Evolutionary conservation across 345 rosid species (phyloP).

Genomic region (Kernera saxatilis): DNA sequence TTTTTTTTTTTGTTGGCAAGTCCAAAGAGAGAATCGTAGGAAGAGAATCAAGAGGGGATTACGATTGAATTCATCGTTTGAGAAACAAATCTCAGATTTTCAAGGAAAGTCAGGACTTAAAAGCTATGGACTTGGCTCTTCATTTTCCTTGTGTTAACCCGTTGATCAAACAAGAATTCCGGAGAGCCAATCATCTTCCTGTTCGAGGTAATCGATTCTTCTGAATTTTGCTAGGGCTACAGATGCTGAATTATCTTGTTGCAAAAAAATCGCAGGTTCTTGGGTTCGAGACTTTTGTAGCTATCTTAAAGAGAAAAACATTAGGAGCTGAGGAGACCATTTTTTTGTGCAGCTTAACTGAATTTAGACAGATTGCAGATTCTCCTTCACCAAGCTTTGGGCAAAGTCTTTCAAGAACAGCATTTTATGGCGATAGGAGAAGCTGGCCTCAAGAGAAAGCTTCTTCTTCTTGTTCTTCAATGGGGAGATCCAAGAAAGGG

Average conservation of each 20-base stretch:
- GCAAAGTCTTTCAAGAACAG: constrained; percentile 17
- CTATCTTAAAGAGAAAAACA: background rate
- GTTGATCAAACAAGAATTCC: constrained; percentile 21
- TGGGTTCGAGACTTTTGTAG: too few species aligned
- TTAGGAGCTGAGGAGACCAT: background rate
- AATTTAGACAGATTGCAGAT: constrained; percentile 59
- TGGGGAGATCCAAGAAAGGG: constrained; percentile 1
- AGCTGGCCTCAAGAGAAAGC: constrained; percentile 20
- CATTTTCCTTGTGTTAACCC: constrained; percentile 11
- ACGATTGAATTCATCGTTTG: background rate
- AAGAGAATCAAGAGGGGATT: background rate
- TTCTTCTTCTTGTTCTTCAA: constrained; percentile 17
- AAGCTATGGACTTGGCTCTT: constrained; percentile 35
- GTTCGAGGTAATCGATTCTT: constrained; percentile 33
- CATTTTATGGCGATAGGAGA: constrained; percentile 27
- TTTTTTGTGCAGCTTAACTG: constrained; percentile 59
- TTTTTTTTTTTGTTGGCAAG: background rate
- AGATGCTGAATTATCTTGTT: too few species aligned
- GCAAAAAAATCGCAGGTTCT: too few species aligned
- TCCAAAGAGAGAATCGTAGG: background rate
- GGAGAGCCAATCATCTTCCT: constrained; percentile 10
- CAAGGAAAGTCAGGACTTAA: background rate
- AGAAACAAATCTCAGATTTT: constrained; percentile 2
- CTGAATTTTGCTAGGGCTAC: too few species aligned
- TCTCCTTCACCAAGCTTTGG: background rate